Percentiles rank a stretch among this genome's conserved stretches.
Conservation (phyloP, 2,329 filamentous ascomycete genomes). For the Sarocladium oryzae region DNA sequence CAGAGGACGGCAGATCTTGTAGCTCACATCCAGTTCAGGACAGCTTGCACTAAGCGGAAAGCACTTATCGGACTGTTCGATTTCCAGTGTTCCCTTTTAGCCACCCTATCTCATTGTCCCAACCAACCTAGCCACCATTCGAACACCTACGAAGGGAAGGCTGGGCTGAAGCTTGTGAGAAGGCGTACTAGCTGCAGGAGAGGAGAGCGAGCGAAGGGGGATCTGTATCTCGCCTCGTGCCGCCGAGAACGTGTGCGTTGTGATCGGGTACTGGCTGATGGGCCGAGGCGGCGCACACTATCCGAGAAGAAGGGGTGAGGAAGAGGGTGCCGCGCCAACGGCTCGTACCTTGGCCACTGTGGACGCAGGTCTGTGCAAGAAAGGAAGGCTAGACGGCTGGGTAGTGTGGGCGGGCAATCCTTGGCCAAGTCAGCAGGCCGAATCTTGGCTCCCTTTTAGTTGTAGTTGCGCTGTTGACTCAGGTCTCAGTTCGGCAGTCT, state of each 20-base stretch:
- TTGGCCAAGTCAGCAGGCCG: constrained; percentile 5
- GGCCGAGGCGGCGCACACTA: constrained; percentile 1
- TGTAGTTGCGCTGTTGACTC: not conserved
- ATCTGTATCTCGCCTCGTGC: not conserved
- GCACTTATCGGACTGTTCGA: no score
- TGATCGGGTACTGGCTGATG: constrained; percentile 1
- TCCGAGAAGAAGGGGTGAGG: not conserved
- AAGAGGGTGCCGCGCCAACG: not conserved
- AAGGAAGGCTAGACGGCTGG: not conserved
- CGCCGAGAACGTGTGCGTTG: not conserved
- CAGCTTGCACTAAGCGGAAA: not conserved
- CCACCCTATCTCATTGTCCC: no score
- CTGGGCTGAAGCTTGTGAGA: no score
- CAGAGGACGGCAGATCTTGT: no score
- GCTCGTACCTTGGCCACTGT: constrained; percentile 1
- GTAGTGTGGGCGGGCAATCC: not conserved
- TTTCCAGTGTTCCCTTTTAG: no score
- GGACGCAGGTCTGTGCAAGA: no score
- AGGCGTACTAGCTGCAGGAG: no score
- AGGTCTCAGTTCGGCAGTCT: constrained; percentile 4
- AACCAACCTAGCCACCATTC: no score
- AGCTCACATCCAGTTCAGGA: not conserved
- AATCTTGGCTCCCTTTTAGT: not conserved
- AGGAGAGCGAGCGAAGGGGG: not conserved
- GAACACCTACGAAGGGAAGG: no score